Percentiles rank a stretch among this genome's conserved stretches.
Conservation (phyloP, 208 protist genomes). For the Angomonas deanei region DNA sequence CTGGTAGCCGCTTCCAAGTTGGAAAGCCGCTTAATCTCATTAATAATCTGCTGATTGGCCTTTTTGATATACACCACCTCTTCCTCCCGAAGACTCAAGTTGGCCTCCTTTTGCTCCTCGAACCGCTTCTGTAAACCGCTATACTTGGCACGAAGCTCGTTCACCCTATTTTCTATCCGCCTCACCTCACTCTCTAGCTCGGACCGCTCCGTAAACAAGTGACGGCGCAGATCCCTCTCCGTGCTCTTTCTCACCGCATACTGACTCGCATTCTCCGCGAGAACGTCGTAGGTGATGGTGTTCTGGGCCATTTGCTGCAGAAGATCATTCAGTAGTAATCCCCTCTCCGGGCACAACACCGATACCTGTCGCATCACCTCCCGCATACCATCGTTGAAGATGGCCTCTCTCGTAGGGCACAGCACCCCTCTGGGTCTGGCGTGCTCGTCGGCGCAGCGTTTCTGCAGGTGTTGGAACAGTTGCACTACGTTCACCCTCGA, state of each 20-base stretch:
- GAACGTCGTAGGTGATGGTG: conserved; percentile 76
- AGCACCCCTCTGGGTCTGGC: conserved; percentile 59
- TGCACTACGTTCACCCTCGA: conserved; percentile 64
- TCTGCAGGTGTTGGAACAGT: conserved; percentile 69
- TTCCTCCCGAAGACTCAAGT: conserved; percentile 69
- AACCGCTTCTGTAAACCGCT: conserved; percentile 75
- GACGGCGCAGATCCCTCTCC: conserved; percentile 64
- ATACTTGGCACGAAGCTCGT: conserved; percentile 78
- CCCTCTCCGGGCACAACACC: conserved; percentile 81
- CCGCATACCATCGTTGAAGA: conserved; percentile 69
- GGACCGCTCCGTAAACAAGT: conserved; percentile 60
- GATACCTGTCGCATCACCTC: conserved; percentile 87
- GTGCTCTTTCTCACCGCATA: conserved; percentile 87
- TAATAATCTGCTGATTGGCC: conserved; percentile 80
- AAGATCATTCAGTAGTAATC: conserved; percentile 69
- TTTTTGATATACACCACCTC: conserved; percentile 87
- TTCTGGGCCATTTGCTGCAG: conserved; percentile 51
- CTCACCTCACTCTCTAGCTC: conserved; percentile 79
- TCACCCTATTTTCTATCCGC: conserved; percentile 79
- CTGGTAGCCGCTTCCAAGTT: conserved; percentile 51
- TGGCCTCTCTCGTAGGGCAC: conserved; percentile 66
- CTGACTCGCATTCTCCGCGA: conserved; percentile 80
- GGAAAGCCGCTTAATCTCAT: conserved; percentile 82
- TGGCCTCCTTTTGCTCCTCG: conserved; percentile 68
- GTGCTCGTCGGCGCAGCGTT: conserved; percentile 47